Percentiles rank a stretch among this genome's conserved stretches.
Evolutionary conservation across 306 rosid species (phyloP).

Genomic region (Boehmeria nivea): DNA sequence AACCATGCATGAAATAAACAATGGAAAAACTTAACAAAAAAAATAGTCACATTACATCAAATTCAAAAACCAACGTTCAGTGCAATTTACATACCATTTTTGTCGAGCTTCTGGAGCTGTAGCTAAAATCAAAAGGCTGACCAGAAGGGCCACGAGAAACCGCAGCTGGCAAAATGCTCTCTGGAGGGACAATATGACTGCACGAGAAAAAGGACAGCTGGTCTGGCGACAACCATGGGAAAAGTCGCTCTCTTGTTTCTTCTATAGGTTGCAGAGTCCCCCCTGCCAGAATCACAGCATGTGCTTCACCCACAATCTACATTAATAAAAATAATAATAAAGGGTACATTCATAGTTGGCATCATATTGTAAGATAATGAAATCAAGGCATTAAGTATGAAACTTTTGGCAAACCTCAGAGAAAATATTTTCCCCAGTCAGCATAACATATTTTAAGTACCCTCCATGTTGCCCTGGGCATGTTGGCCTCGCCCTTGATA

Average conservation of each 20-base stretch:
- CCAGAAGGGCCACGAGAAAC: slow-evolving; percentile 85
- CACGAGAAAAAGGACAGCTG: slow-evolving; percentile 82
- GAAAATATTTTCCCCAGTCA: slow-evolving; percentile 83
- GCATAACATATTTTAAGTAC: slow-evolving; percentile 83
- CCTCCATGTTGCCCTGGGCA: slow-evolving; percentile 46
- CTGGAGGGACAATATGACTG: slow-evolving; percentile 79
- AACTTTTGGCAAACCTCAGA: slow-evolving; percentile 60
- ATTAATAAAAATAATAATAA: too few species aligned
- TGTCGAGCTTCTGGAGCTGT: slow-evolving; percentile 59
- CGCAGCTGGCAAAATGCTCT: slow-evolving; percentile 77
- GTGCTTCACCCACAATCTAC: slow-evolving; percentile 80
- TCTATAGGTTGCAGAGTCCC: slow-evolving; percentile 93
- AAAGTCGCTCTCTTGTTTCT: slow-evolving; percentile 86
- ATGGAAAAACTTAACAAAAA: not conserved
- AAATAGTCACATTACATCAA: too few species aligned
- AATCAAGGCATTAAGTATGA: slow-evolving; percentile 19
- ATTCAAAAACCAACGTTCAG: slow-evolving; percentile 1
- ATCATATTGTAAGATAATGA: slow-evolving; percentile 12
- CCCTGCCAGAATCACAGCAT: slow-evolving; percentile 82
- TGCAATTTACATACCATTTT: slow-evolving; percentile 42
- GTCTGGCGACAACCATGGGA: slow-evolving; percentile 61
- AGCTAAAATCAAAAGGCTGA: slow-evolving; percentile 81
- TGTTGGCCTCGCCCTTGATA: slow-evolving; percentile 50
- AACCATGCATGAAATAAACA: not conserved
- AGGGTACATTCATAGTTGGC: slow-evolving; percentile 16